Percentiles rank a stretch among this genome's conserved stretches.
These are phyloP conservation scores for Murraya koenigii DNA, from an alignment of 345 rosid genomes.

Conservation along the genomic window DNA sequence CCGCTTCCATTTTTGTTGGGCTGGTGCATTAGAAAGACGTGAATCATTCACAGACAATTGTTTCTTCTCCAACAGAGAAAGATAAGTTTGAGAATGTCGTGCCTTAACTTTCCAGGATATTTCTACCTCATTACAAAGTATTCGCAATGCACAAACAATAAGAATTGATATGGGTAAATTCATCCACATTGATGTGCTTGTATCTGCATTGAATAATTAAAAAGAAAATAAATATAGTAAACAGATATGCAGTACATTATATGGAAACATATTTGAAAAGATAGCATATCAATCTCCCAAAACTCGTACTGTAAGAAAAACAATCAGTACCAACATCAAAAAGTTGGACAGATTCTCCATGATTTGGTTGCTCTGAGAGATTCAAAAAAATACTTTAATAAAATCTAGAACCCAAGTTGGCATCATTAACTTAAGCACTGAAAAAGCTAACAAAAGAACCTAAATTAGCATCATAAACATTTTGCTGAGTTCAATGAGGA, in stretches of 20 bases:
- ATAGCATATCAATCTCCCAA: neutral
- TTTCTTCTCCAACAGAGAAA: constrained; percentile 64
- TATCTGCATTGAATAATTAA: constrained; percentile 52
- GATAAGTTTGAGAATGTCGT: constrained; percentile 31
- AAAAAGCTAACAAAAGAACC: neutral
- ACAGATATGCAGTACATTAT: neutral
- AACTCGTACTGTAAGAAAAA: neutral
- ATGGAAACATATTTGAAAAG: neutral
- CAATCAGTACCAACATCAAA: neutral
- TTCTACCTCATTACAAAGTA: constrained; percentile 64
- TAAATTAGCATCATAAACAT: neutral
- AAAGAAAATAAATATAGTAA: neutral
- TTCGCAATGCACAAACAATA: constrained; percentile 43
- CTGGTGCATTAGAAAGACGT: constrained; percentile 53
- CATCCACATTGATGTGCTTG: constrained; percentile 93
- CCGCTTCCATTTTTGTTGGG: constrained; percentile 68
- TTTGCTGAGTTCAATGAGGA: neutral
- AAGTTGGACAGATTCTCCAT: neutral
- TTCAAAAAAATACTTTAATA: neutral
- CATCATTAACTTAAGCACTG: neutral
- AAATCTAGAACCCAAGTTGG: neutral
- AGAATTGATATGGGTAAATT: constrained; percentile 85
- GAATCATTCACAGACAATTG: constrained; percentile 75
- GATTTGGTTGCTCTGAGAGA: neutral
- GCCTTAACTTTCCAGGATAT: constrained; percentile 62